Evolutionary conservation across 352 stramenopile genomes (phyloP), one percentile per base, ranked within the genome.

Genomic region (Phytophthora pistaciae): DNA sequence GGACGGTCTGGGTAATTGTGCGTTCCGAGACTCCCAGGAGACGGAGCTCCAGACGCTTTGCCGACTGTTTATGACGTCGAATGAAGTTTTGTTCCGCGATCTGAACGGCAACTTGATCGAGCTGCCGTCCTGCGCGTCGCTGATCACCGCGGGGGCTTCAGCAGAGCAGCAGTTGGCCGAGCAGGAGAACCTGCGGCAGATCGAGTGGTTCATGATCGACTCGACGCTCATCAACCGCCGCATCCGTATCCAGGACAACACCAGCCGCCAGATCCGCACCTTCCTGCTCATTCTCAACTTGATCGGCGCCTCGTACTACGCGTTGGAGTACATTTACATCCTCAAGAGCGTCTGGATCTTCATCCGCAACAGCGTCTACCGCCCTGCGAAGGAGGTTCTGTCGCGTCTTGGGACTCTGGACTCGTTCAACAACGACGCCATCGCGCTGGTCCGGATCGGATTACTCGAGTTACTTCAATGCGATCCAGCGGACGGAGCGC

Each of bases 201-300:
- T 79, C 10, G 67, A 81, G 58, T 79, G 68, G 66, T 82, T 81
- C 23, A 62, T 82, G 40, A 62, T 78, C 29, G 72, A 79, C 25
- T 74, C 66, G 25, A 75, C 63, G 3, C 14, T 57, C 18, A 49
- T 79, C 5, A 64, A 52, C 9, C 73, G 73, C 9, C 71, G 68
- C 0, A 75, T 79, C 14, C 77, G 68, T 20, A 82, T 84, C 29
- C 74, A 78, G 40, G 74, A 84, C 56, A 82, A 82, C 60, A 82
- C 75, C 21, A 82, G 75, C 52, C 71, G 75, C 10, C 75, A 82
- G 56, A 77, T 82, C 42, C 71, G 75, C 9, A 82, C 71, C 1
- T 79, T 75, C 36, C 40, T 82, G 20, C 57, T 84, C 8, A 62
- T 82, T 31, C 68, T 84, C 53, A 77, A 78, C 42, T 64, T 84